Percentiles rank a stretch among this genome's conserved stretches.
Conservation (phyloP, 495 filamentous ascomycete genomes). For the Neurospora sp. region DNA sequence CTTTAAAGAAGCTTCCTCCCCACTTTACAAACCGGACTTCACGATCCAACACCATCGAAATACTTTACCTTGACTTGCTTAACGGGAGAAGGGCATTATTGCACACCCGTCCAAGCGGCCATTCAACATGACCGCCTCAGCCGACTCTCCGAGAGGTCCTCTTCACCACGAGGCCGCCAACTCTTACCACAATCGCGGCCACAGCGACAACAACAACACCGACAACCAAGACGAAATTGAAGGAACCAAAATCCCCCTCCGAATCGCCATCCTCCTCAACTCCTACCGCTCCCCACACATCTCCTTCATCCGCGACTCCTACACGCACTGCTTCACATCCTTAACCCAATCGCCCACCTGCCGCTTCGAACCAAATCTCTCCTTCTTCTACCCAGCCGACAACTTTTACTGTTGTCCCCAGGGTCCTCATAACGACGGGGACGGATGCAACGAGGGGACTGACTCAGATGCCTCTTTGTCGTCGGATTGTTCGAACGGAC, state of each 20-base stretch:
- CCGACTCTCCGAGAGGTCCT: not conserved
- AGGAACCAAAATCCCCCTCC: not conserved
- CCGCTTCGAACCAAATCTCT: conserved; percentile 12
- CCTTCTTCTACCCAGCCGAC: conserved; percentile 36
- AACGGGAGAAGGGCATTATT: not conserved
- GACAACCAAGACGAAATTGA: not conserved
- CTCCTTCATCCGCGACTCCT: conserved; percentile 29
- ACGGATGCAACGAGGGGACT: not conserved
- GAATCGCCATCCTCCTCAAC: conserved; percentile 38
- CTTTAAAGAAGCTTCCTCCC: not conserved
- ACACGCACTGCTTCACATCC: conserved; percentile 25
- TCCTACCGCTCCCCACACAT: conserved; percentile 31
- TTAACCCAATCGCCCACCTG: conserved; percentile 7
- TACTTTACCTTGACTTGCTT: not conserved
- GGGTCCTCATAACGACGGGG: not conserved
- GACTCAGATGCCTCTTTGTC: not conserved
- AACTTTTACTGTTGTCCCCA: conserved; percentile 1
- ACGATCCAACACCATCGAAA: not conserved
- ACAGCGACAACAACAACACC: not conserved
- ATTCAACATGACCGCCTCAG: conserved; percentile 17
- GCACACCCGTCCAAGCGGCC: conserved; percentile 7
- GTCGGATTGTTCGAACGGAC: not conserved
- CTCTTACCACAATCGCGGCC: not conserved
- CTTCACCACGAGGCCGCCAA: not conserved
- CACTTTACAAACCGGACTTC: not conserved